A percentile compares a stretch with the other conserved stretches of the same genome.
These are phyloP conservation scores for Aegilops sharonensis DNA, from an alignment of 176 grass and related monocot genomes.

Conservation along the genomic window DNA sequence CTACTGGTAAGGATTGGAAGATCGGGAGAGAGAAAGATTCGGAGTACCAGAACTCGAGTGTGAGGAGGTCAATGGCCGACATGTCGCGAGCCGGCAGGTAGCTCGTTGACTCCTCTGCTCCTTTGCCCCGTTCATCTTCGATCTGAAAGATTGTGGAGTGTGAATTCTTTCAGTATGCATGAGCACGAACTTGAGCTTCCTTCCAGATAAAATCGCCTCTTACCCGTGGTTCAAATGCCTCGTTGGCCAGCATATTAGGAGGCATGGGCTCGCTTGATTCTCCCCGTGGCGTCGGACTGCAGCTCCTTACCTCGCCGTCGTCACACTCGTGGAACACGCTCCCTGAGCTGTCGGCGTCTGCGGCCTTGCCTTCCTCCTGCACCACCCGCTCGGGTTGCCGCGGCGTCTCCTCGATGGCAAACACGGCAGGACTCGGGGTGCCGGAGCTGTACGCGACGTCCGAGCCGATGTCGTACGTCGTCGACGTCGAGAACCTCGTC, in stretches of 20 bases:
- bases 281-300: neutral
- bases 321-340: constrained; percentile 7
- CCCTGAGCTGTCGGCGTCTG: neutral
- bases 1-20: neutral
- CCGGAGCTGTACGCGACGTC: constrained; percentile 44
- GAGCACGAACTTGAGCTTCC: neutral
- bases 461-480: constrained; percentile 27
- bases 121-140: constrained; percentile 13
- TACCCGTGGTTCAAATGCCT: constrained; percentile 14
- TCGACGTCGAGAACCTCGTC: constrained; percentile 6
- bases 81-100: neutral
- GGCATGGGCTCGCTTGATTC: constrained; percentile 15
- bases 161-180: neutral
- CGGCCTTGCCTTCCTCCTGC: neutral
- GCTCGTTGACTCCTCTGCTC: constrained; percentile 5
- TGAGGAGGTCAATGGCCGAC: constrained; percentile 21
- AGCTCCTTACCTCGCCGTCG: neutral
- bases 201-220: neutral
- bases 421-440: constrained; percentile 9
- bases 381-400: neutral
- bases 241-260: neutral
- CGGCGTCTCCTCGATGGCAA: neutral
- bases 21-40: neutral
- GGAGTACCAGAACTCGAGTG: constrained; percentile 37
- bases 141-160: neutral